Evolutionary conservation across 169 alveolate genomes (phyloP).

Genomic region (Perkinsus marinus): DNA sequence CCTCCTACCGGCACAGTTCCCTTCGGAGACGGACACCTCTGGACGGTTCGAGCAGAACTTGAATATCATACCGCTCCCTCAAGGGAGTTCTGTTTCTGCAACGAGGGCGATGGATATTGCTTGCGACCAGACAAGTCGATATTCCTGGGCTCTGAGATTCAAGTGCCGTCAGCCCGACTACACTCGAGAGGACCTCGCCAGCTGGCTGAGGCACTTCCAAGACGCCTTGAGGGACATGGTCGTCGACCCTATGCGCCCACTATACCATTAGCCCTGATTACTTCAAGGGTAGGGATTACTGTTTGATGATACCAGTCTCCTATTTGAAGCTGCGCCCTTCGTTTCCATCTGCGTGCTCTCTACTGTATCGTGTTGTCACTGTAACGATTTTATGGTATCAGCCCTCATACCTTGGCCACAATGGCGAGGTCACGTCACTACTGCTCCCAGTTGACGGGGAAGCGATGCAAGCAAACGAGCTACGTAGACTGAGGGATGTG

Average conservation of each 20-base stretch:
- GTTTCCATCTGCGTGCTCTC: background rate
- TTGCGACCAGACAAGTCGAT: background rate
- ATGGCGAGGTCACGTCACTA: background rate
- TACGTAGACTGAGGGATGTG: background rate
- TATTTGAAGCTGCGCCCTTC: background rate
- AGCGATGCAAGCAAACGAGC: background rate
- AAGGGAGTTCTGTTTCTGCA: background rate
- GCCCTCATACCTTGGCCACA: no score
- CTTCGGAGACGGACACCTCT: background rate
- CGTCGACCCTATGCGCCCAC: background rate
- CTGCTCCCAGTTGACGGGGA: background rate
- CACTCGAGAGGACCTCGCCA: background rate
- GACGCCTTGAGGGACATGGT: background rate
- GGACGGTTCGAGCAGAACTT: background rate
- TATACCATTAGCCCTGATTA: background rate
- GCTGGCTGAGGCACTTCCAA: background rate
- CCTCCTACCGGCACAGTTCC: background rate
- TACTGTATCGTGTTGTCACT: no score
- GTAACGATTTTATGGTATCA: no score
- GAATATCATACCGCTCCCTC: background rate
- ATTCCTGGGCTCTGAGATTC: background rate
- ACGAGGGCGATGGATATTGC: background rate
- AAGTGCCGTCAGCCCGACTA: background rate
- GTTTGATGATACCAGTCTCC: no score
- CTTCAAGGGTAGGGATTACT: no score